Base-by-base conservation (phyloP, 441 rosid species). In the Eutrema salsugineum region DNA sequence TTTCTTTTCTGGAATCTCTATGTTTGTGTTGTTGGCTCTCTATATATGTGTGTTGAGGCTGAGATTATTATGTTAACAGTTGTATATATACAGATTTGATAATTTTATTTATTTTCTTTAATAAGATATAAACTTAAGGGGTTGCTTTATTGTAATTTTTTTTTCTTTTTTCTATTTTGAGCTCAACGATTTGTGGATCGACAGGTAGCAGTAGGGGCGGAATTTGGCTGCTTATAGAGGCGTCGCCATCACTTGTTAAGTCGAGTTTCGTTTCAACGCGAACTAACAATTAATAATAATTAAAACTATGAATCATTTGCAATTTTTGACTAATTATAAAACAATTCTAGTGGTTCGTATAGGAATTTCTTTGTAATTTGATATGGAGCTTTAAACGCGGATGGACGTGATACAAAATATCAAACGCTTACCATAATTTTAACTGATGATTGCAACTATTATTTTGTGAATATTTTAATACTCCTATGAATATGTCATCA, bases 171-270 rank as follows among this genome's bases (percentile, higher is more conserved):
- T 75, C 67, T 24, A 24, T 24, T 24, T 63, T 51, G 27, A 44
- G 61, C 44, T 63, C 46, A 63, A 65, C 72, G 72, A 77, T 71
- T 71, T 43, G 44, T 43, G 64, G 3, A 57, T 71, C 80, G 80
- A 77, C 72, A 77, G 68, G 80, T 71, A 65, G 77, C 80, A 50
- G 51, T 36, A 63, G 71, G 62, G 71, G 35, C 14, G 49, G 57
- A 59, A 58, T 71, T 77, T 77, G 80, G 80, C 72, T 65, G 63
- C 47, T 66, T 77, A 67, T 66, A 71, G 73, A 77, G 64, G 27
- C 68, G 77, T 77, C 80, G 36, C 68, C 59, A 19, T 77, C 72
- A 65, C 68, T 77, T 70, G 77, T 71, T 2, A 20, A 20, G n/a
- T n/a, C n/a, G n/a, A n/a, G n/a, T n/a, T n/a, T n/a, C n/a, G n/a